Conservation (phyloP, 2,329 filamentous ascomycete species). For the Nigrospora oryzae region DNA sequence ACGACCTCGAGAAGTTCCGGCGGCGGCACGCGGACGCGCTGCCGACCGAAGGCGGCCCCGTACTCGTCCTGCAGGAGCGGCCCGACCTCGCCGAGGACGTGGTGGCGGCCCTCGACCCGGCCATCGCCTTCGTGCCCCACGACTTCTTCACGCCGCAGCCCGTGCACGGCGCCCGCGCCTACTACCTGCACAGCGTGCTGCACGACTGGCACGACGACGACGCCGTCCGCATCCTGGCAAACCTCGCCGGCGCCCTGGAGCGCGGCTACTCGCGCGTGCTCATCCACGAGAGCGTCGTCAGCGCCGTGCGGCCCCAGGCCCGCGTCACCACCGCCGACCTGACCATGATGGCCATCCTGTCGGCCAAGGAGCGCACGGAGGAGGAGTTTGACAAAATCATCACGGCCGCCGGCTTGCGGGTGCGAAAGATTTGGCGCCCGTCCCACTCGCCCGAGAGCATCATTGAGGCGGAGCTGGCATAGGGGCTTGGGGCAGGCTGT, state of each 20-base stretch:
- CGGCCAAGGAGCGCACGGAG: slow-evolving; percentile 14
- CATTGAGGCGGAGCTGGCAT: slow-evolving; percentile 14
- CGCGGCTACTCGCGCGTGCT: slow-evolving; percentile 26
- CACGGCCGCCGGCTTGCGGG: slow-evolving; percentile 9
- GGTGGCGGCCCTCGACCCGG: slow-evolving; percentile 8
- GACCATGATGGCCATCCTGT: slow-evolving; percentile 12
- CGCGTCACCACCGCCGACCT: slow-evolving; percentile 17
- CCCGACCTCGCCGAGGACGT: slow-evolving; percentile 13
- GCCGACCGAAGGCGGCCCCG: slow-evolving; percentile 6
- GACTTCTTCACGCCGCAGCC: slow-evolving; percentile 31
- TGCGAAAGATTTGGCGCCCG: slow-evolving; percentile 10
- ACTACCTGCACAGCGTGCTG: slow-evolving; percentile 17
- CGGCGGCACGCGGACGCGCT: background rate
- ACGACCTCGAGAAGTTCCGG: slow-evolving; percentile 3
- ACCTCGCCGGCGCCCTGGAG: slow-evolving; percentile 16
- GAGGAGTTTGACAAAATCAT: slow-evolving; percentile 9
- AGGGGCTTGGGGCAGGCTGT: background rate
- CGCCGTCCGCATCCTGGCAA: slow-evolving; percentile 13
- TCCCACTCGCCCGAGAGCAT: slow-evolving; percentile 14
- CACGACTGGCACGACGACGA: slow-evolving; percentile 21
- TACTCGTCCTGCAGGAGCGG: slow-evolving; percentile 25
- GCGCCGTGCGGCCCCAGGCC: slow-evolving; percentile 12
- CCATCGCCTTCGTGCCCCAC: slow-evolving; percentile 20
- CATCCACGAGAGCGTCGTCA: slow-evolving; percentile 25
- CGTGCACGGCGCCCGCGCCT: slow-evolving; percentile 25